Evolutionary conservation across 2,329 filamentous ascomycete species (phyloP), one percentile per base, ranked within the genome.

Genomic region (Epichloe brachyelytri): DNA sequence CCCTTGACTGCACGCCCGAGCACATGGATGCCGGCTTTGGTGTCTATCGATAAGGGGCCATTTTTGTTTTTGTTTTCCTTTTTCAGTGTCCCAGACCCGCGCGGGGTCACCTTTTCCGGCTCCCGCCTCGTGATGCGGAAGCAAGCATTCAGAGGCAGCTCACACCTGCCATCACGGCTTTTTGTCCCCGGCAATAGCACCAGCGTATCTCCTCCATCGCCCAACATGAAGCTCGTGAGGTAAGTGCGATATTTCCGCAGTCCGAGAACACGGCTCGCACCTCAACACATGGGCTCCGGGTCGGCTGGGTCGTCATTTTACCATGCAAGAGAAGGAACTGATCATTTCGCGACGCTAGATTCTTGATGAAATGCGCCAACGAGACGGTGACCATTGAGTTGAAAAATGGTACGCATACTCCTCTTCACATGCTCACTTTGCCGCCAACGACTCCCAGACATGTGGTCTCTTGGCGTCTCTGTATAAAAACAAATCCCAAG

Each of bases 311-410:
- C 12, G 17, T 12, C 17, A 49, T 2, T 26, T 6, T 46, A 54
- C 58, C 48, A 45, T 56, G 44, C 54, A 56, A 55, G 55, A 51
- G 56, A 51, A 26, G 17, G 38, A 41, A 38, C 51, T 52, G 30
- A 52, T 41, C 15, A 8, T 38, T 33, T 22, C 46, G 46, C 20
- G 41, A 50, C 48, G 33, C 33, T 69, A 97, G 93, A 69, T 98
- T 98, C 71, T 77, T 98, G 62, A 97, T 97, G 91, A 98, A 98
- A 78, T 97, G 91, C 71, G 83, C 87, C 71, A 97, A 96, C 71
- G 93, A 98, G 76, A 95, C 93, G 63, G 93, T 97, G 63, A 97
- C 91, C 43, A 87, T 98, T 69, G 93, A 98, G 72, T 78, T 98
- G 60, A 98, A 98, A 72, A 97, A 97, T 80, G 93, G 90, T 93